Conservation (phyloP, 106 monocot species). For the Alisma plantagoaquatica region DNA sequence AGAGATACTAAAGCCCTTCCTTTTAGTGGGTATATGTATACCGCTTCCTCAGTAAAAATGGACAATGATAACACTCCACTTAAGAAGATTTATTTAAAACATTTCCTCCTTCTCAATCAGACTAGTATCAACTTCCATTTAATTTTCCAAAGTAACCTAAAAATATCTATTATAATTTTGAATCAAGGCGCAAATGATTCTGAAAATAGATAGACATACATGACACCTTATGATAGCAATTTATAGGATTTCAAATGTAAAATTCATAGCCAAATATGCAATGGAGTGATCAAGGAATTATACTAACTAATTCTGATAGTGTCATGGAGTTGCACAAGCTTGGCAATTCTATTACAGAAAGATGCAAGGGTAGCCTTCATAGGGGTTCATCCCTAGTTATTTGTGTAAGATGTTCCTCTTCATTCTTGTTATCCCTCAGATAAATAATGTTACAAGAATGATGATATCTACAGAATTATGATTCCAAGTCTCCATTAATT, state of each 20-base stretch:
- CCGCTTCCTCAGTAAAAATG: slow-evolving; percentile 73
- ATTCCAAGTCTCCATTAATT: slow-evolving; percentile 79
- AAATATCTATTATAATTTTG: slow-evolving; percentile 1
- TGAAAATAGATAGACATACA: too few species aligned
- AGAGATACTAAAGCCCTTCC: slow-evolving; percentile 55
- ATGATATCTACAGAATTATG: slow-evolving; percentile 52
- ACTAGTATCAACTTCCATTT: slow-evolving; percentile 52
- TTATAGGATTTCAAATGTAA: too few species aligned
- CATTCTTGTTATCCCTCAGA: slow-evolving; percentile 96
- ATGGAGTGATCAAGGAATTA: slow-evolving; percentile 5
- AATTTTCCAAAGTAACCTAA: slow-evolving; percentile 94
- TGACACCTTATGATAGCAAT: too few species aligned
- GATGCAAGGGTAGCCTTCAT: slow-evolving; percentile 83
- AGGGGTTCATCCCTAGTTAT: slow-evolving; percentile 85
- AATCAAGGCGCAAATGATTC: too few species aligned
- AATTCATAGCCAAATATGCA: too few species aligned
- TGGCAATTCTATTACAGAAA: slow-evolving; percentile 84
- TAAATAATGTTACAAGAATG: slow-evolving; percentile 75
- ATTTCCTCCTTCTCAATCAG: slow-evolving; percentile 75
- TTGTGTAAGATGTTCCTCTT: slow-evolving; percentile 86
- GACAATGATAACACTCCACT: slow-evolving; percentile 73
- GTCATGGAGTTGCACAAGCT: slow-evolving; percentile 90
- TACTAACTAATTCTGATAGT: slow-evolving; percentile 80
- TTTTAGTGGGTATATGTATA: slow-evolving; percentile 30
- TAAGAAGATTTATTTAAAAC: slow-evolving; percentile 72